Evolutionary conservation across 345 rosid genomes (phyloP), one percentile per base, ranked within the genome.

Genomic region (Populus pruinosa): DNA sequence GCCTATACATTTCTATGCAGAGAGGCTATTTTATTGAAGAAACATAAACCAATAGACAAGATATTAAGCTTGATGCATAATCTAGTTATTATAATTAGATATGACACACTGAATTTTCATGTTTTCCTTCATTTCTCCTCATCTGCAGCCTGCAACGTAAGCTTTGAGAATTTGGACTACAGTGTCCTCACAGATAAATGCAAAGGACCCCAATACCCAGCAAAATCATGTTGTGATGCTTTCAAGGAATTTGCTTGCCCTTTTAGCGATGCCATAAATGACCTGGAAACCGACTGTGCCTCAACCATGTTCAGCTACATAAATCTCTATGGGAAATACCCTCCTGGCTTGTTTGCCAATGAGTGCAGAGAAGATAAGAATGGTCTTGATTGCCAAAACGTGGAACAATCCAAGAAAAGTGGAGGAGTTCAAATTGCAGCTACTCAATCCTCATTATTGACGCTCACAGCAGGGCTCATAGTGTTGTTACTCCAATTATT

Each of bases 261-360:
- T 29, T 84, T 81, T 23, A 29, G 66, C 0, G 91, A 87, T 8
- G 77, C 69, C 62, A 21, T 94, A 36, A 92, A 94, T 31, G 94
- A 90, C 74, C 72, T 76, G 27, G 79, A 67, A 21, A 82, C 67
- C 18, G 90, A 92, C 65, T 94, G 97, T 76, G 92, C 97, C 7
- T 4, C 85, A 3, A 90, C 93, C 64, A 92, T 94, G 98, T 92
- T 94, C 80, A 92, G 97, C 71, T 92, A 91, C 92, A 94, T 94
- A 53, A 92, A 94, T 79, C 82, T 92, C 63, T 86, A 86, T 7
- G 97, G 98, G 2, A 93, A 86, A 76, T 94, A 90, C 78, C 97
- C 97, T 17, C 95, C 95, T 1, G 98, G 98, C 36, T 86, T 94
- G 50, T 94, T 94, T 38, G 86, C 98, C 75, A 89, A 86, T 14